phyloP scores from a whole-genome alignment of 2,329 filamentous ascomycete genomes.

The Claviceps pusilla region DNA sequence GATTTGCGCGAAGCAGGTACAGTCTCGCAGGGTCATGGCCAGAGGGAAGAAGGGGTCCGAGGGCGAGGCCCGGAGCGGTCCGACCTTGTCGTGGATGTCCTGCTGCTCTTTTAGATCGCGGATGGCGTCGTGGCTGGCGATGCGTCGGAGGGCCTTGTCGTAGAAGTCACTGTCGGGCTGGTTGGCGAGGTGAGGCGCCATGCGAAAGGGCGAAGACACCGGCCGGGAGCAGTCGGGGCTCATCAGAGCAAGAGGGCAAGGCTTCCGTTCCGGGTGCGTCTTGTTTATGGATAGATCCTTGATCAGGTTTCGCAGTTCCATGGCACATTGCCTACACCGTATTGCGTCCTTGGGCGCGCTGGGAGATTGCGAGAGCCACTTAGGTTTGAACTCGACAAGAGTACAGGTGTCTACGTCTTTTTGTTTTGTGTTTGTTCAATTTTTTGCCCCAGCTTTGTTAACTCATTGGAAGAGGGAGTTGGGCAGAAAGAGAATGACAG shows the following conservation, averaged over 20 bases:
- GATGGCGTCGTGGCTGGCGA: slow-evolving; percentile 21
- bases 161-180: slow-evolving; percentile 15
- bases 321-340: slow-evolving; percentile 63
- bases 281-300: slow-evolving; percentile 19
- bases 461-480: neutral
- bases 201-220: slow-evolving; percentile 26
- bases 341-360: slow-evolving; percentile 47
- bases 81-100: slow-evolving; percentile 27
- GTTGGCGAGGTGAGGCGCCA: slow-evolving; percentile 20
- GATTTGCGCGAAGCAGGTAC: slow-evolving; percentile 57
- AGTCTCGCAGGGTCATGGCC: slow-evolving; percentile 71
- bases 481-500: too few relatives aligned
- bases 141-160: slow-evolving; percentile 12
- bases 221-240: slow-evolving; percentile 31
- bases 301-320: slow-evolving; percentile 23
- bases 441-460: neutral
- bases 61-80: slow-evolving; percentile 27
- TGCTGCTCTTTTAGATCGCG: slow-evolving; percentile 22
- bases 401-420: slow-evolving; percentile 16
- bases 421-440: neutral
- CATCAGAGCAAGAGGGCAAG: slow-evolving; percentile 52
- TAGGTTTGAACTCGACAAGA: slow-evolving; percentile 66
- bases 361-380: slow-evolving; percentile 67
- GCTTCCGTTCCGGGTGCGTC: slow-evolving; percentile 25
- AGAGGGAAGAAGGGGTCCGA: slow-evolving; percentile 39